These are phyloP conservation scores for Sphaerobolus stellatus DNA, from an alignment of 1,284 basidiomycete genomes.

Conservation along the genomic window DNA sequence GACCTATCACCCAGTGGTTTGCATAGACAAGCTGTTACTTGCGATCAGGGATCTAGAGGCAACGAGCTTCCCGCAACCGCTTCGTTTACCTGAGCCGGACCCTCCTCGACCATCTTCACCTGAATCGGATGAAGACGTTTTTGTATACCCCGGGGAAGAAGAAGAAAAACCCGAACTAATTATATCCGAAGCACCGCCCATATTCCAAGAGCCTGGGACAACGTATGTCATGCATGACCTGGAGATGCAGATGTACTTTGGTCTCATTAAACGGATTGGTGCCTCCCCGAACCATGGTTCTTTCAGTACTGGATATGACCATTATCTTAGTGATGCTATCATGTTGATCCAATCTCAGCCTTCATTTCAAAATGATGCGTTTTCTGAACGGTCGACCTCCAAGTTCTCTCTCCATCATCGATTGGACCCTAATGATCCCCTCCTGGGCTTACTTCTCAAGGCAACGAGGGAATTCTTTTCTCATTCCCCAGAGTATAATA, in stretches of 20 bases:
- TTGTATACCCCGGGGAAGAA: conserved; percentile 60
- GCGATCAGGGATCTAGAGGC: conserved; percentile 68
- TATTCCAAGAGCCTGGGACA: conserved; percentile 51
- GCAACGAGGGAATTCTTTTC: conserved; percentile 77
- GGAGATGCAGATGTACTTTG: conserved; percentile 79
- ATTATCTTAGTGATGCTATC: conserved; percentile 82
- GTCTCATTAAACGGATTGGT: conserved; percentile 78
- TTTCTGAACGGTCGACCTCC: conserved; percentile 37
- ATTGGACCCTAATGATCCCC: conserved; percentile 76
- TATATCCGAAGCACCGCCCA: conserved; percentile 21
- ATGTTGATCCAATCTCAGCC: conserved; percentile 63
- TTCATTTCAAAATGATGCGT: conserved; percentile 49
- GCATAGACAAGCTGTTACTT: conserved; percentile 64
- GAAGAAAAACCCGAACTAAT: conserved; percentile 23
- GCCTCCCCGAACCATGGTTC: conserved; percentile 68
- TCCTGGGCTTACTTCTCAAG: conserved; percentile 72
- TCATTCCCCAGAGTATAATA: conserved; percentile 83
- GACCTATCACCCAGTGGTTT: conserved; percentile 64
- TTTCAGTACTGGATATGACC: conserved; percentile 84
- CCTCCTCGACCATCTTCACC: conserved; percentile 19
- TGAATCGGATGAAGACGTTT: conserved; percentile 63
- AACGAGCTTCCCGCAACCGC: conserved; percentile 70
- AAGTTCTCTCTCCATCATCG: conserved; percentile 56
- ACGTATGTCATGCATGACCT: conserved; percentile 77
- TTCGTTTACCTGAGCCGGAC: conserved; percentile 33